Conservation (phyloP, 805 yeast species). For the Torulaspora quercuum region DNA sequence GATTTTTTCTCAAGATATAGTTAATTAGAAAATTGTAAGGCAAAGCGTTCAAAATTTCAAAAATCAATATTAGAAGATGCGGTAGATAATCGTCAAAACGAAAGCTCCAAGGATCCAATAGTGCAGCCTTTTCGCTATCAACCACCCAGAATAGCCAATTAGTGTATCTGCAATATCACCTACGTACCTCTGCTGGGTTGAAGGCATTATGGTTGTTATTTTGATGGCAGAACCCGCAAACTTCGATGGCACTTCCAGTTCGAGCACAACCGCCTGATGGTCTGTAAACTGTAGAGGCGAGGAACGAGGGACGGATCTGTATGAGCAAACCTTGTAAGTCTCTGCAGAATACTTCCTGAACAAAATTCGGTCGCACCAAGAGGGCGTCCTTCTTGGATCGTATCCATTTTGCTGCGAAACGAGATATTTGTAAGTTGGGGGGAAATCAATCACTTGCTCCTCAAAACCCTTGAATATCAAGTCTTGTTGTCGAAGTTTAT, state of each 20-base stretch:
- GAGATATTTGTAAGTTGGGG: constrained; percentile 76
- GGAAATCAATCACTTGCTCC: constrained; percentile 63
- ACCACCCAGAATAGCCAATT: constrained; percentile 33
- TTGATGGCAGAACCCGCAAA: constrained; percentile 2
- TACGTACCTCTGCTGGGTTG: constrained; percentile 8
- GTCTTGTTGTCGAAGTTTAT: constrained; percentile 34
- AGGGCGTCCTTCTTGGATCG: constrained; percentile 61
- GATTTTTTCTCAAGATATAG: too few species aligned
- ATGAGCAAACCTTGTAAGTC: constrained; percentile 36
- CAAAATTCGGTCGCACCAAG: constrained; percentile 88
- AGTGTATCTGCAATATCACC: constrained; percentile 21
- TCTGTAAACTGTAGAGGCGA: constrained; percentile 56
- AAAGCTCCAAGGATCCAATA: constrained; percentile 11
- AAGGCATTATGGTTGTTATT: constrained; percentile 2
- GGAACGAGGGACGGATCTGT: constrained; percentile 43
- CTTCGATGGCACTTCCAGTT: constrained; percentile 43
- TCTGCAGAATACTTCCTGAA: constrained; percentile 44
- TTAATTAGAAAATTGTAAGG: too few species aligned
- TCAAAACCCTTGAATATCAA: constrained; percentile 57
- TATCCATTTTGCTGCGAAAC: constrained; percentile 44
- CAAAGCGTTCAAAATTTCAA: too few species aligned
- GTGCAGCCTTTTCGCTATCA: constrained; percentile 12
- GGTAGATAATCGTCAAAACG: constrained; percentile 5
- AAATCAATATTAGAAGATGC: too few species aligned
- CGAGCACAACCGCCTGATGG: constrained; percentile 72